phyloP scores from a whole-genome alignment of 805 yeast species.

The Hagleromyces aurorensis region DNA sequence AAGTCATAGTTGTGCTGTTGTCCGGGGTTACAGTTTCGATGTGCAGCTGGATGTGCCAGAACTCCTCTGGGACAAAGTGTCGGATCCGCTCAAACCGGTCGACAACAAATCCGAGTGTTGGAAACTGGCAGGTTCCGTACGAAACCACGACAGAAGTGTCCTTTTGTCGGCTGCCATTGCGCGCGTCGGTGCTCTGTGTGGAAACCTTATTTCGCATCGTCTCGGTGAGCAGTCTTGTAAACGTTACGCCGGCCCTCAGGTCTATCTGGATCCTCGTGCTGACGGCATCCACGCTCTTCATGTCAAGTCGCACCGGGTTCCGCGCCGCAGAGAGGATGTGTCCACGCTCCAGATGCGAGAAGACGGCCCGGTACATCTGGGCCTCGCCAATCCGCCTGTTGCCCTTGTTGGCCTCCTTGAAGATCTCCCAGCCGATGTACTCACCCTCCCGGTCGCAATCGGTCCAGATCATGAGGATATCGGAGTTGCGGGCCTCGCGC shows the following conservation, averaged over 20 bases:
- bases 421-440: slow-evolving; percentile 79
- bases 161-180: slow-evolving; percentile 10
- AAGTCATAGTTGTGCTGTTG: slow-evolving; percentile 28
- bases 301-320: slow-evolving; percentile 55
- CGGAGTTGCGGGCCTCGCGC: slow-evolving; percentile 51
- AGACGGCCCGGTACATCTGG: slow-evolving; percentile 64
- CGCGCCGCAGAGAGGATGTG: slow-evolving; percentile 74
- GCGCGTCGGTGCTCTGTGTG: slow-evolving; percentile 1
- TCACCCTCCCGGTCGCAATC: slow-evolving; percentile 98
- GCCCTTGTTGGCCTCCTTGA: slow-evolving; percentile 52
- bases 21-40: slow-evolving; percentile 35
- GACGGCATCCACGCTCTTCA: slow-evolving; percentile 74
- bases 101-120: slow-evolving; percentile 93
- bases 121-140: slow-evolving; percentile 94
- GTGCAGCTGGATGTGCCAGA: slow-evolving; percentile 64
- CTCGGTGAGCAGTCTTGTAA: slow-evolving; percentile 67
- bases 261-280: slow-evolving; percentile 81
- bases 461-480: slow-evolving; percentile 86
- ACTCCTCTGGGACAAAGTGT: slow-evolving; percentile 64
- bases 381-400: slow-evolving; percentile 36
- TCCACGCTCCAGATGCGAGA: slow-evolving; percentile 73
- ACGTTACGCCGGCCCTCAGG: slow-evolving; percentile 78
- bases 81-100: slow-evolving; percentile 76
- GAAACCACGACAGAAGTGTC: slow-evolving; percentile 36
- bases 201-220: slow-evolving; percentile 31